Conservation (phyloP, 2,329 filamentous ascomycete species). For the Nemania abortiva region DNA sequence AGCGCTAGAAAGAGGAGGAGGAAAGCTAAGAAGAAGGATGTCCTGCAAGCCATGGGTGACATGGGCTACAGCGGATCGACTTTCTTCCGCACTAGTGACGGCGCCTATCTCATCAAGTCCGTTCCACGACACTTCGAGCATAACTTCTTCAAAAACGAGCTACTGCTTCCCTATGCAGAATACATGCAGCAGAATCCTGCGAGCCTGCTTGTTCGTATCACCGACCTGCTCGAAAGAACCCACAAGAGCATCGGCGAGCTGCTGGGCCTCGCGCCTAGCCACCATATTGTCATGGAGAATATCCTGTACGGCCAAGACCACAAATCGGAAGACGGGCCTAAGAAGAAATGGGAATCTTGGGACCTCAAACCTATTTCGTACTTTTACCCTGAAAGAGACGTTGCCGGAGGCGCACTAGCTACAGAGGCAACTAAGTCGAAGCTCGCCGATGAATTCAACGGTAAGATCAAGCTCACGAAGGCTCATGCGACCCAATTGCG, state of each 20-base stretch:
- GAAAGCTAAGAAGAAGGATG: slow-evolving; percentile 46
- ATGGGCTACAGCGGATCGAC: slow-evolving; percentile 82
- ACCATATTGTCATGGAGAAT: slow-evolving; percentile 85
- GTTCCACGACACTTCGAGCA: slow-evolving; percentile 77
- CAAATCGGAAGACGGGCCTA: slow-evolving; percentile 52
- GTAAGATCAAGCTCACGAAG: slow-evolving; percentile 70
- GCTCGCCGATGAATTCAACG: slow-evolving; percentile 75
- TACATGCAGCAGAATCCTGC: slow-evolving; percentile 71
- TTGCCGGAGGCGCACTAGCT: slow-evolving; percentile 72
- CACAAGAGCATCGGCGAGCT: slow-evolving; percentile 69
- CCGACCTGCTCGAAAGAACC: slow-evolving; percentile 72
- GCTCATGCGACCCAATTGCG: slow-evolving; percentile 69
- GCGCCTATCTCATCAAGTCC: slow-evolving; percentile 78
- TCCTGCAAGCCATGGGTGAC: slow-evolving; percentile 71
- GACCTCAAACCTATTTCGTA: slow-evolving; percentile 81
- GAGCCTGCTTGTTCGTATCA: slow-evolving; percentile 77
- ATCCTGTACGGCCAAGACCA: slow-evolving; percentile 71
- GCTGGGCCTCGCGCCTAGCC: slow-evolving; percentile 71
- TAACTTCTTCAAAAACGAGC: slow-evolving; percentile 74
- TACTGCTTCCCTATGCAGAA: slow-evolving; percentile 72
- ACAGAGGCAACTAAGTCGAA: slow-evolving; percentile 74
- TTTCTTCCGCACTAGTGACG: slow-evolving; percentile 76
- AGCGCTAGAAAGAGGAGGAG: slow-evolving; percentile 23
- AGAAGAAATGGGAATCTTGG: slow-evolving; percentile 73
- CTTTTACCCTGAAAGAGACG: slow-evolving; percentile 80